Evolutionary conservation across 306 rosid species (phyloP).

Genomic region (Fragaria vesca): DNA sequence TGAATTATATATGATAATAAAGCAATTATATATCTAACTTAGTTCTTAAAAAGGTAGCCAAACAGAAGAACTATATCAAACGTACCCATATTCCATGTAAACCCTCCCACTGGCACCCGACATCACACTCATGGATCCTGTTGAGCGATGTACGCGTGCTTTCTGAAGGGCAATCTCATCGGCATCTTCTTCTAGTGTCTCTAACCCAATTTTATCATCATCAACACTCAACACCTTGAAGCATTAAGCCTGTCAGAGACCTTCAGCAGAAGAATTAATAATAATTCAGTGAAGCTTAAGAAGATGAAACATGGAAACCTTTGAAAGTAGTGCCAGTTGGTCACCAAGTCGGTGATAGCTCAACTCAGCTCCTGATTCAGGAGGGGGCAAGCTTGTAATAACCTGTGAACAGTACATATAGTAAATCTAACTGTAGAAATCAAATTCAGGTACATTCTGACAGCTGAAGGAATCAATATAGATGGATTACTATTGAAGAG

Average conservation of each 20-base stretch:
- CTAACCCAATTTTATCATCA: slow-evolving; percentile 83
- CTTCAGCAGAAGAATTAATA: slow-evolving; percentile 10
- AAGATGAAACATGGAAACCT: slow-evolving; percentile 39
- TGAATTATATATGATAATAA: neutral
- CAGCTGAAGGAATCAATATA: too few species aligned
- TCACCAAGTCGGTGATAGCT: slow-evolving; percentile 68
- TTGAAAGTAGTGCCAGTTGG: slow-evolving; percentile 82
- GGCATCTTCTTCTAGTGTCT: slow-evolving; percentile 81
- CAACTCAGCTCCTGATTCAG: slow-evolving; percentile 68
- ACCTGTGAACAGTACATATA: slow-evolving; percentile 41
- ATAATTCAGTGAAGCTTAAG: slow-evolving; percentile 10
- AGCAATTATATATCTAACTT: neutral
- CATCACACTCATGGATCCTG: slow-evolving; percentile 86
- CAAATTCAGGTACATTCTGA: neutral
- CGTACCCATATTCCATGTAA: slow-evolving; percentile 90
- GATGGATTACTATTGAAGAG: too few species aligned
- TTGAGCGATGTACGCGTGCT: slow-evolving; percentile 48
- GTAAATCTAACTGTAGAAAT: slow-evolving; percentile 3
- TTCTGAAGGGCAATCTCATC: slow-evolving; percentile 74
- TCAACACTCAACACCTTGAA: slow-evolving; percentile 80
- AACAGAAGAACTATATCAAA: neutral
- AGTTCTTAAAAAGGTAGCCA: too few species aligned
- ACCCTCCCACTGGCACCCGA: slow-evolving; percentile 93
- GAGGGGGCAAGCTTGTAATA: slow-evolving; percentile 93
- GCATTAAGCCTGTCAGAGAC: neutral